Evolutionary conservation across 1,284 basidiomycete species (phyloP), one percentile per base, ranked within the genome.

Genomic region (Cryptococcus jaspeensis): DNA sequence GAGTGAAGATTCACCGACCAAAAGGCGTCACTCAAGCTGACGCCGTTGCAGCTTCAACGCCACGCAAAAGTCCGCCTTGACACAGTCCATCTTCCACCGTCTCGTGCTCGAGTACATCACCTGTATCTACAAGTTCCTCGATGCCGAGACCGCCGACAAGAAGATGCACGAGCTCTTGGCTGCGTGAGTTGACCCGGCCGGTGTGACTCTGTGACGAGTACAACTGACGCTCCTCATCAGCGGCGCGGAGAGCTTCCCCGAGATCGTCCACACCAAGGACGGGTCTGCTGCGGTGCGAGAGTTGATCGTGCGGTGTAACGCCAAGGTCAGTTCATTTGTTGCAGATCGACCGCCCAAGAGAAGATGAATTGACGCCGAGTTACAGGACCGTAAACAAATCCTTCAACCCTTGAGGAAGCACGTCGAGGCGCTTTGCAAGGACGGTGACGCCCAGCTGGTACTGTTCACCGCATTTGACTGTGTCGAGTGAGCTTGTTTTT

Each of bases 251-350:
- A 81, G 86, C 18, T 79, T 93, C 8, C 87, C 90, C 1, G 91
- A 94, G 69, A 90, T 93, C 81, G 90, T 92, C 0, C 92, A 95
- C 70, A 94, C 92, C 25, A 90, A 86, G 70, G 89, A 94, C 69
- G 91, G 91, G 13, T 89, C 89, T 53, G 84, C 89, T n/a, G 85
- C 84, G 22, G 90, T 89, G 1, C 84, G 91, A 42, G 87, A 90
- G 62, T 87, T 94, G 70, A 81, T 93, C 38, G 89, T 85, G 0
- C 81, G 84, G 53, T 89, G 90, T 6, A 84, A 82, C 7, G 90
- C 91, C 2, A 94, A 93, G 80, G 87, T 86, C 52, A 25, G 66
- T 63, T 37, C 22, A 2, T 39, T 37, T 60, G 18, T 28, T 44
- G 2, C 40, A 22, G 28, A 13, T n/a, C 48, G 5, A 28, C 32